Base-by-base conservation (phyloP, 805 yeast species). In the Cyberlindnera japonica region DNA sequence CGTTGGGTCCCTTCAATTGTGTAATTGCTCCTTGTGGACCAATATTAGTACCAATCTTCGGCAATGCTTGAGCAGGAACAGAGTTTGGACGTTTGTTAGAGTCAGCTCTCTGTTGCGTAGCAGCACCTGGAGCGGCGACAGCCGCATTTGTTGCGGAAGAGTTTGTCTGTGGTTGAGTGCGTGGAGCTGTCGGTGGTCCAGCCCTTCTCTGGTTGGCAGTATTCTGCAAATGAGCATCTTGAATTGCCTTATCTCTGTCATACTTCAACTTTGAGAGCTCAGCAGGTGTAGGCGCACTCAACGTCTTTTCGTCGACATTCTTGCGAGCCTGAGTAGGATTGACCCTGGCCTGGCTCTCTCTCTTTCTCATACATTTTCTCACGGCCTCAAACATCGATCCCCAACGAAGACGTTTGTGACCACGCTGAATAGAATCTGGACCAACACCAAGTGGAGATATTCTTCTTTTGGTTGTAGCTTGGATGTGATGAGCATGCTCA, bases 331-430 rank as follows among this genome's bases (percentile, higher is more conserved):
- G 68, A 49, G 65, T 56, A 45, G 68, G 68, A 37, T 71, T 72
- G 15, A 84, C 85, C 47, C 75, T 73, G 15, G 83, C 81, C 4
- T 79, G 77, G 51, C 72, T 78, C 60, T 93, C 99, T 33, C 98
- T 72, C 59, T 90, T 90, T 51, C 87, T 79, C 82, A 90, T 87
- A 50, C 83, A 71, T 63, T 89, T 89, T 43, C 96, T 72, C 66
- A 93, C 82, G 1, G 95, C 96, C 58, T 93, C 99, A 67, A 93
- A 87, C 87, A 93, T 84, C 40, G 95, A 84, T 0, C 96, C 96
- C 97, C 97, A 93, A 49, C 98, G 75, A 44, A 91, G 68, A 39
- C 95, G 71, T 44, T 85, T 71, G 55, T 93, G 96, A 15, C 99
- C 99, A 48, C 98, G 68, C 61, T 91, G 97, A 34, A 89, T 83